Percentiles rank a stretch among this genome's conserved stretches.
Conservation (phyloP, 441 rosid species). For the Rhodomyrtus psidioides region DNA sequence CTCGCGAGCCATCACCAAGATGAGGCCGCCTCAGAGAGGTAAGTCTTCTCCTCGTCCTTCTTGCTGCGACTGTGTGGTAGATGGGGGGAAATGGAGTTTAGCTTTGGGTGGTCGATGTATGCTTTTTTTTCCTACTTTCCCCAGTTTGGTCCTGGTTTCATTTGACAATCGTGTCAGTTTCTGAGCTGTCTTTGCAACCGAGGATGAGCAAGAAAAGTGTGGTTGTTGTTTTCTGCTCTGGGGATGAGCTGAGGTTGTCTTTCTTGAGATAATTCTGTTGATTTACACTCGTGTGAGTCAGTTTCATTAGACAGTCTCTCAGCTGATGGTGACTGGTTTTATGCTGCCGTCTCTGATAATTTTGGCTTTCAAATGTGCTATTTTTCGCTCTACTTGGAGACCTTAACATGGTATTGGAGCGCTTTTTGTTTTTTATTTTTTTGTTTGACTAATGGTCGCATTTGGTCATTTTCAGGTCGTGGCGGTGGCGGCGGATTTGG, state of each 20-base stretch:
- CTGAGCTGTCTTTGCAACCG: neutral
- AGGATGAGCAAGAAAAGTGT: neutral
- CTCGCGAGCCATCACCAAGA: neutral
- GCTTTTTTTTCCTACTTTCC: neutral
- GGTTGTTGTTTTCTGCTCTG: neutral
- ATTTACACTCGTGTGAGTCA: neutral
- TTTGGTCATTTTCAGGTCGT: neutral
- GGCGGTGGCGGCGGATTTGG: accelerated
- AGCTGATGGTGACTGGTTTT: neutral
- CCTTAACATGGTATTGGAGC: neutral
- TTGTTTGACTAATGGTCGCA: too few species aligned
- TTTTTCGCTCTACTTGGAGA: neutral
- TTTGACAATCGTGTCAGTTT: neutral
- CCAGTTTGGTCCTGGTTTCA: neutral
- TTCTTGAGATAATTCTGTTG: neutral
- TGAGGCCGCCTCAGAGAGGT: neutral
- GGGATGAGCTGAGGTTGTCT: neutral
- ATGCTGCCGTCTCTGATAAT: neutral
- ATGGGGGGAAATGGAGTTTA: neutral
- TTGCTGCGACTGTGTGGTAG: neutral
- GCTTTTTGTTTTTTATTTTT: too few species aligned
- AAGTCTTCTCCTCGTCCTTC: neutral
- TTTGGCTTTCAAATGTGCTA: neutral
- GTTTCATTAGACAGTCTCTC: neutral
- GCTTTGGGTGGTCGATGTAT: neutral